Conservation (phyloP, 2,329 filamentous ascomycete genomes). For the Chaetomiaceae sp. region DNA sequence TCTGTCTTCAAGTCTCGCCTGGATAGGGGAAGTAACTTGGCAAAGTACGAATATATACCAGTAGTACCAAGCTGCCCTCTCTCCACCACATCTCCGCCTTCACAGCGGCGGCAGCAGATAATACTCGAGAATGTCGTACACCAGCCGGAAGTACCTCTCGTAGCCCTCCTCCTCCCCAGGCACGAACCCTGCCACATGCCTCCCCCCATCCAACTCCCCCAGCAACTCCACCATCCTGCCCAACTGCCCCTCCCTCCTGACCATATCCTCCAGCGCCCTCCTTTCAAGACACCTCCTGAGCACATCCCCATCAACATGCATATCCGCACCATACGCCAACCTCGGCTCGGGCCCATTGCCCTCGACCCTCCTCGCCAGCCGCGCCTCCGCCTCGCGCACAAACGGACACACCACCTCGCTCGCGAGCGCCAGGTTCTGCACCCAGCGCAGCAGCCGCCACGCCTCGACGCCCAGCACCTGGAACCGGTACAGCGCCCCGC, state of each 20-base stretch:
- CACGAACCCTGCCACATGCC: slow-evolving; percentile 32
- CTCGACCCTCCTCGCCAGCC: no score
- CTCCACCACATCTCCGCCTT: not conserved
- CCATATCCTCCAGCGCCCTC: slow-evolving; percentile 39
- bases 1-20: no score
- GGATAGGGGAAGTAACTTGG: no score
- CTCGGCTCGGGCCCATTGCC: slow-evolving; percentile 35
- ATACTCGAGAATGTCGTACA: slow-evolving; percentile 50
- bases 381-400: not conserved
- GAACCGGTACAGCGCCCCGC: slow-evolving; percentile 66
- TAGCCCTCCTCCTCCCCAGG: slow-evolving; percentile 20
- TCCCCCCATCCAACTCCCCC: slow-evolving; percentile 42
- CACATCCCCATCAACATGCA: slow-evolving; percentile 65
- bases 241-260: slow-evolving; percentile 29
- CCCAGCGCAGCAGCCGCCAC: slow-evolving; percentile 63
- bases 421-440: slow-evolving; percentile 61
- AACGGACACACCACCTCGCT: slow-evolving; percentile 46
- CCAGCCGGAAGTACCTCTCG: slow-evolving; percentile 39
- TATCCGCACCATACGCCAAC: slow-evolving; percentile 37
- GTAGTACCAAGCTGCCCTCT: no score
- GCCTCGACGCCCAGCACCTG: slow-evolving; percentile 55
- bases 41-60: no score
- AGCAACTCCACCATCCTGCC: slow-evolving; percentile 44
- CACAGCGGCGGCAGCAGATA: slow-evolving; percentile 47
- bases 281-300: slow-evolving; percentile 48